Conservation (phyloP, 2,329 filamentous ascomycete species). For the Huntiella decipiens region DNA sequence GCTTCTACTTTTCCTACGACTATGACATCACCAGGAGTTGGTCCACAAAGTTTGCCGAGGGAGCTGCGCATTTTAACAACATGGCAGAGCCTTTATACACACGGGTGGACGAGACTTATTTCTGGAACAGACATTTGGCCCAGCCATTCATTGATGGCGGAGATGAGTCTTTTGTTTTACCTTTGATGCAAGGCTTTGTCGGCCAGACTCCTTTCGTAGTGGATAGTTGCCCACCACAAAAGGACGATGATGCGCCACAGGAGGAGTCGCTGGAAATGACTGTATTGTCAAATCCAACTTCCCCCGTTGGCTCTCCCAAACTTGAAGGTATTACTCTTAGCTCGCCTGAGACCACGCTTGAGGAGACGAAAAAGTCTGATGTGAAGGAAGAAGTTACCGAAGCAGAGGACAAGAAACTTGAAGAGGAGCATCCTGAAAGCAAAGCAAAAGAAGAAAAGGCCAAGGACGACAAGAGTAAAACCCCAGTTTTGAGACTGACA, state of each 20-base stretch:
- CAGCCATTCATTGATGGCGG: slow-evolving; percentile 56
- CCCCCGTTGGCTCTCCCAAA: slow-evolving; percentile 4
- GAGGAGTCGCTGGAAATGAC: slow-evolving; percentile 30
- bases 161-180: slow-evolving; percentile 52
- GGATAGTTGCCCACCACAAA: slow-evolving; percentile 39
- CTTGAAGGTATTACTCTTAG: not conserved
- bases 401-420: slow-evolving; percentile 13
- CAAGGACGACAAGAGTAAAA: not conserved
- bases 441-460: not conserved
- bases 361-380: slow-evolving; percentile 9
- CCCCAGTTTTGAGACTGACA: slow-evolving; percentile 11
- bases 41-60: slow-evolving; percentile 21
- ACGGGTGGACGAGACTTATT: slow-evolving; percentile 59
- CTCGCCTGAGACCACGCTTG: slow-evolving; percentile 13
- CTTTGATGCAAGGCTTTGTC: slow-evolving; percentile 85
- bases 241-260: slow-evolving; percentile 24
- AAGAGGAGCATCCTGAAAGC: no score
- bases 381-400: not conserved
- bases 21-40: slow-evolving; percentile 65
- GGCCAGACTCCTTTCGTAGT: slow-evolving; percentile 69
- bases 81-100: slow-evolving; percentile 41
- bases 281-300: slow-evolving; percentile 17
- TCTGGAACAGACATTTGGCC: slow-evolving; percentile 74
- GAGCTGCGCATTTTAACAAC: slow-evolving; percentile 17
- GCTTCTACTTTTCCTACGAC: slow-evolving; percentile 93